Evolutionary conservation across 2,329 filamentous ascomycete species (phyloP), one percentile per base, ranked within the genome.

Genomic region (Paraconiothyrium sp.): DNA sequence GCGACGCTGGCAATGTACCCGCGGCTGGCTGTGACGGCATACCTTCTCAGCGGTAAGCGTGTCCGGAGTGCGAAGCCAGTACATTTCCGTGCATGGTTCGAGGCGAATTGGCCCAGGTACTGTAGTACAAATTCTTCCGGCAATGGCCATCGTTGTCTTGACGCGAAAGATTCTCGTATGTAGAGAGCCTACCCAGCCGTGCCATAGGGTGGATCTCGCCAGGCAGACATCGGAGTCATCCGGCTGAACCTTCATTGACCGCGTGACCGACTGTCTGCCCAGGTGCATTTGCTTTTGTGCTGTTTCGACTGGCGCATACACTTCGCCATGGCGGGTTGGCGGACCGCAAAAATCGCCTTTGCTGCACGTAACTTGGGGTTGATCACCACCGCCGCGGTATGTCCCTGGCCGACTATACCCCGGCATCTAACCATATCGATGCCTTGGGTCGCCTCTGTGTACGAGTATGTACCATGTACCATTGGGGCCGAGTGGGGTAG

Each of bases 141-240:
- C 57, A 60, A 46, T 44, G 47, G 44, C 11, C 13, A 4, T 32
- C 30, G 5, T 32, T 56, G 49, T 44, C 54, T 59, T 69, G 69
- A 68, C 66, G 63, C 55, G 57, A 67, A 70, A 59, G 37, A 57
- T 68, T 64, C 59, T 58, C 61, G 57, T 68, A 58, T 64, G 57
- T 68, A 58, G 65, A 57, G 24, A 41, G 49, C 52, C 57, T 59
- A 55, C 58, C 41, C 57, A 60, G 46, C 58, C 52, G 46, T 60
- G 43, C 60, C 59, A 63, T 58, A 35, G 41, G 30, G 39, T 27
- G 13, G 30, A 59, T 54, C 27, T 48, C 9, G 54, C 32, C 44
- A 52, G n/a, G 58, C 61, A 60, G 63, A 64, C 50, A 65, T 64
- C 49, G 54, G 47, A 54, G 27, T 44, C 32, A 4, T 58, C 48